Evolutionary conservation across 257 asterid genomes (phyloP), one percentile per base, ranked within the genome.

Genomic region (Gynochthodes officinalis): DNA sequence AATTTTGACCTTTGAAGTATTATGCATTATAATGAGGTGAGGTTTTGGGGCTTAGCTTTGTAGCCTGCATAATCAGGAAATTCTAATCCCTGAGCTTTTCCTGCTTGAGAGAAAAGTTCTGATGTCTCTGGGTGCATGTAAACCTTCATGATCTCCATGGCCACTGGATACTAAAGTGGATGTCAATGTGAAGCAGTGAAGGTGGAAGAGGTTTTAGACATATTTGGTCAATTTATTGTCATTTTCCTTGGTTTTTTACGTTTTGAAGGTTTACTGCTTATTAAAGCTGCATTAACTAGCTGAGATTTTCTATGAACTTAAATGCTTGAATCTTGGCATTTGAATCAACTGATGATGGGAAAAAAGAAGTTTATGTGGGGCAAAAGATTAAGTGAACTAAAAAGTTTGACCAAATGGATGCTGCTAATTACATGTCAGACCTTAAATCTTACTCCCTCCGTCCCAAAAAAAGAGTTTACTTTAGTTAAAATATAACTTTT

Each of bases 61-160:
- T 18, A 30, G 65, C 69, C 19, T 61, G 14, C 32, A 14, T 61
- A 33, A 33, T 14, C 30, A 64, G 52, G 52, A 39, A 9, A 21
- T 18, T n/a, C 1, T 21, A 19, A 1, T 23, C 4, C 4, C 1
- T 64, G 23, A 64, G 7, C 10, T 62, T 19, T 12, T 19, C n/a
- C 11, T 5, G 10, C 52, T 15, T 37, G 69, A 9, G 32, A 9
- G 4, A 15, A 40, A 62, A 10, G 9, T 35, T 27, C 18, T 62
- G 9, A 10, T 46, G 67, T 43, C n/a, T 62, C 25, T 62, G 67
- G 40, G 35, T 62, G 67, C 67, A 33, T 35, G 46, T 62, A 62
- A 62, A 18, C 28, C 6, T 62, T 21, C 28, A 19, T 19, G 40
- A 18, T 16, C 6, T 62, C 9, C 28, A 19, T 19, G 40, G 37